Evolutionary conservation across 805 yeast species (phyloP).

Genomic region (Clavispora phyllophila): DNA sequence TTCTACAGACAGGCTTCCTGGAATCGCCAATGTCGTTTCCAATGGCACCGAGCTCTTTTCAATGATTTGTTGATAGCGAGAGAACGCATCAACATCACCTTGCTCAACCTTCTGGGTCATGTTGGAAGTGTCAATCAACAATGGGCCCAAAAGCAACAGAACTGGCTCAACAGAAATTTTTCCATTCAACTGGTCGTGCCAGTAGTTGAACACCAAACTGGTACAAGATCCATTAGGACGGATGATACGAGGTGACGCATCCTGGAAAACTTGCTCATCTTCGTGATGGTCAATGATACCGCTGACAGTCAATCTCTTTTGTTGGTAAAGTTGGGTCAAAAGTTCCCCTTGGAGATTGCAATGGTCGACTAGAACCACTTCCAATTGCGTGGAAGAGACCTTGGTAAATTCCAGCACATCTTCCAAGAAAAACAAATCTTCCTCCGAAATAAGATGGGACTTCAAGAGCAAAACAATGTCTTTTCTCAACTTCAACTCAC

Average conservation of each 20-base stretch:
- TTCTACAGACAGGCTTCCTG: slow-evolving; percentile 12
- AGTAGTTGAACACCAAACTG: slow-evolving; percentile 63
- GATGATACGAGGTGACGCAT: slow-evolving; percentile 60
- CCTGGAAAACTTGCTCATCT: slow-evolving; percentile 50
- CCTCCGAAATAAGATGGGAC: slow-evolving; percentile 41
- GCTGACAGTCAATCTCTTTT: slow-evolving; percentile 29
- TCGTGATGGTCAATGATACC: slow-evolving; percentile 87
- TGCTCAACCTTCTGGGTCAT: slow-evolving; percentile 58
- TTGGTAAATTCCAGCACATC: slow-evolving; percentile 42
- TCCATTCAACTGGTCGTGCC: slow-evolving; percentile 30
- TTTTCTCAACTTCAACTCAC: slow-evolving; percentile 62
- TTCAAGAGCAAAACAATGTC: slow-evolving; percentile 60
- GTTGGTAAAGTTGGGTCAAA: slow-evolving; percentile 23
- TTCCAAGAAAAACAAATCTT: slow-evolving; percentile 58
- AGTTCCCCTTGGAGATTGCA: slow-evolving; percentile 57
- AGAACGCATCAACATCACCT: slow-evolving; percentile 47
- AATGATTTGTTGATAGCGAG: slow-evolving; percentile 28
- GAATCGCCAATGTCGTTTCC: not conserved
- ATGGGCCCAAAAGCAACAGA: slow-evolving; percentile 57
- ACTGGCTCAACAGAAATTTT: slow-evolving; percentile 29
- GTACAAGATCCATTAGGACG: slow-evolving; percentile 73
- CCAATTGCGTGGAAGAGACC: slow-evolving; percentile 18
- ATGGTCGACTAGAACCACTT: slow-evolving; percentile 76
- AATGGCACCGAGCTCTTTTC: not conserved
- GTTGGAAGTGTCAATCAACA: slow-evolving; percentile 71